These are phyloP conservation scores for Tetraselmis chui DNA, from an alignment of 139 green algal genomes.

Conservation along the genomic window DNA sequence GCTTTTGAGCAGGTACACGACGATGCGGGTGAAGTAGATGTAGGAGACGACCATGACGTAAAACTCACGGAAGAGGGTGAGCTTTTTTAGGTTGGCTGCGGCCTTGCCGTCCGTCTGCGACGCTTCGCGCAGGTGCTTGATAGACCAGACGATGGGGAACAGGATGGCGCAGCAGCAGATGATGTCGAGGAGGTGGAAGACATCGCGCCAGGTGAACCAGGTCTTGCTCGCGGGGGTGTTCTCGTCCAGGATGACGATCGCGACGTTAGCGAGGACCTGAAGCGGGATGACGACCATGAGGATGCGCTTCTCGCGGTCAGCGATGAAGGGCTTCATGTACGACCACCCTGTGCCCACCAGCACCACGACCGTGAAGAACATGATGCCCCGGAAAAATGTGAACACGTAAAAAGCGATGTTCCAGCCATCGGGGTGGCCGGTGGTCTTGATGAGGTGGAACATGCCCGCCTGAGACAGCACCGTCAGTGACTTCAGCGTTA, in stretches of 20 bases:
- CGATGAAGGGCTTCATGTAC: conserved; percentile 92
- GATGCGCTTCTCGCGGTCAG: conserved; percentile 78
- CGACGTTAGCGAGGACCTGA: conserved; percentile 91
- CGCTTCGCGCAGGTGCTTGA: conserved; percentile 80
- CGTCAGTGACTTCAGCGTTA: conserved; percentile 81
- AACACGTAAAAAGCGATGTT: conserved; percentile 97
- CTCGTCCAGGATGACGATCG: conserved; percentile 86
- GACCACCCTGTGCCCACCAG: conserved; percentile 91
- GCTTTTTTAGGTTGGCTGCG: conserved; percentile 71
- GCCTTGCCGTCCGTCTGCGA: conserved; percentile 61
- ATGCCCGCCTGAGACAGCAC: conserved; percentile 71
- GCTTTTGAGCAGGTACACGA: conserved; percentile 84
- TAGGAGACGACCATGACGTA: conserved; percentile 91
- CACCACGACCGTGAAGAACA: conserved; percentile 92
- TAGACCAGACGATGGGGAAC: conserved; percentile 97
- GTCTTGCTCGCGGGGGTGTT: conserved; percentile 57
- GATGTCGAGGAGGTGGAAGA: conserved; percentile 96
- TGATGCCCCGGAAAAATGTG: conserved; percentile 78
- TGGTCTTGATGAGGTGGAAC: conserved; percentile 71
- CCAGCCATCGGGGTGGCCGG: conserved; percentile 81
- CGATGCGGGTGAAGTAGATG: conserved; percentile 97
- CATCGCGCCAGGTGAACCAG: conserved; percentile 91
- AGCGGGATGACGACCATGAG: conserved; percentile 92
- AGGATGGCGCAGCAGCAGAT: conserved; percentile 96
- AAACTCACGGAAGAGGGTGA: conserved; percentile 92